Evolutionary conservation across 768 basidiomycete genomes (phyloP).

Genomic region (Epithele typhae): DNA sequence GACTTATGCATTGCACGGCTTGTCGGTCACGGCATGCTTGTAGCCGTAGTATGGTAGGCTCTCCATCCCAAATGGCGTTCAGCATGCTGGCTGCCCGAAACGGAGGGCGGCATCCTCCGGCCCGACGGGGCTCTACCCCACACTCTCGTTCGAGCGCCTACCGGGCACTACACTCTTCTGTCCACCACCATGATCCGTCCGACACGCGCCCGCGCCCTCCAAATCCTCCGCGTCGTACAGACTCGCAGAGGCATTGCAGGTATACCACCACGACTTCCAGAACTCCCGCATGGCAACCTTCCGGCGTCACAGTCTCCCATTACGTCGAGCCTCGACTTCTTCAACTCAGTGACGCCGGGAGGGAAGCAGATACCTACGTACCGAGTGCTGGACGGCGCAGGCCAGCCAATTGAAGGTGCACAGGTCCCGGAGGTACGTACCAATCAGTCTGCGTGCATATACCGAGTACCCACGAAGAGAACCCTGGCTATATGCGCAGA

Average conservation of each 20-base stretch:
- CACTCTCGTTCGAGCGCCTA: too few relatives aligned
- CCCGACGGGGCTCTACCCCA: too few relatives aligned
- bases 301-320: constrained; percentile 55
- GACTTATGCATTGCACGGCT: too few relatives aligned
- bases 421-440: constrained; percentile 65
- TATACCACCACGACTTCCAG: constrained; percentile 13
- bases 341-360: constrained; percentile 68
- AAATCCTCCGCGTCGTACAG: neutral
- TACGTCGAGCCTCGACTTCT: constrained; percentile 66
- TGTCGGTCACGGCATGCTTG: too few relatives aligned
- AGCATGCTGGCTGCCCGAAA: too few relatives aligned
- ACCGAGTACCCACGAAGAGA: too few relatives aligned
- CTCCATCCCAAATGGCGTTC: too few relatives aligned
- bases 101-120: too few relatives aligned
- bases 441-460: neutral
- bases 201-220: constrained; percentile 3
- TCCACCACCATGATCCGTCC: constrained; percentile 20
- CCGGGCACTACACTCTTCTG: neutral
- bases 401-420: constrained; percentile 68
- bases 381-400: constrained; percentile 79
- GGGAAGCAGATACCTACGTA: constrained; percentile 77
- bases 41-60: too few relatives aligned
- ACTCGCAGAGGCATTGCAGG: constrained; percentile 8
- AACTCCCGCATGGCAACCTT: constrained; percentile 29
- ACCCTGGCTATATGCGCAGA: too few relatives aligned